Evolutionary conservation across 1,139 yeast genomes (phyloP).

Genomic region (Nakaseomyces nivariensis): DNA sequence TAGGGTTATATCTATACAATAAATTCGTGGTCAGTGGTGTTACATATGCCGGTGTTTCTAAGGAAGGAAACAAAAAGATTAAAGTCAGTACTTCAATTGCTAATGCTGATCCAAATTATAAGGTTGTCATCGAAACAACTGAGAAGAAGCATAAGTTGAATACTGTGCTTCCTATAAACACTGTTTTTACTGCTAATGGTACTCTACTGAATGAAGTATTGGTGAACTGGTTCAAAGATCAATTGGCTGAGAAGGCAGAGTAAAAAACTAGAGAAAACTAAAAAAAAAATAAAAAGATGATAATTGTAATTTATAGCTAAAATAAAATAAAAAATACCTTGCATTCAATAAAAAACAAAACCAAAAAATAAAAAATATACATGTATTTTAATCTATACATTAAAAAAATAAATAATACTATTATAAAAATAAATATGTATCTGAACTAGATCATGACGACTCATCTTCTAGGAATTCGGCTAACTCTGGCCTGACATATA

Average conservation of each 20-base stretch:
- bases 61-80: constrained; percentile 10
- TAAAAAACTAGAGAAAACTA: neutral
- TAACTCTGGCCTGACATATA: constrained; percentile 33
- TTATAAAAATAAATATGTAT: neutral
- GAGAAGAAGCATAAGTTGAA: neutral
- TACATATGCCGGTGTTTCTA: constrained; percentile 48
- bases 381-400: neutral
- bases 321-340: too few species aligned
- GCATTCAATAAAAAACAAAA: too few species aligned
- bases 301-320: too few species aligned
- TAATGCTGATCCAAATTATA: constrained; percentile 14
- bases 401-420: neutral
- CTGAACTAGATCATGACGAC: neutral
- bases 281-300: too few species aligned
- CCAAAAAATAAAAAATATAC: neutral
- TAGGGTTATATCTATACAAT: constrained; percentile 39
- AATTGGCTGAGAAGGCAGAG: constrained; percentile 11
- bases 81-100: constrained; percentile 15
- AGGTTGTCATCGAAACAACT: constrained; percentile 10
- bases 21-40: constrained; percentile 45
- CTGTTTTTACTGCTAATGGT: constrained; percentile 25
- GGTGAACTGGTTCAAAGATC: constrained; percentile 22
- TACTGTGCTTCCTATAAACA: constrained; percentile 18
- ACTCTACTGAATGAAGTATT: constrained; percentile 22
- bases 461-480: constrained; percentile 7